Evolutionary conservation across 106 monocot species (phyloP).

Genomic region (Vanilla planifolia): DNA sequence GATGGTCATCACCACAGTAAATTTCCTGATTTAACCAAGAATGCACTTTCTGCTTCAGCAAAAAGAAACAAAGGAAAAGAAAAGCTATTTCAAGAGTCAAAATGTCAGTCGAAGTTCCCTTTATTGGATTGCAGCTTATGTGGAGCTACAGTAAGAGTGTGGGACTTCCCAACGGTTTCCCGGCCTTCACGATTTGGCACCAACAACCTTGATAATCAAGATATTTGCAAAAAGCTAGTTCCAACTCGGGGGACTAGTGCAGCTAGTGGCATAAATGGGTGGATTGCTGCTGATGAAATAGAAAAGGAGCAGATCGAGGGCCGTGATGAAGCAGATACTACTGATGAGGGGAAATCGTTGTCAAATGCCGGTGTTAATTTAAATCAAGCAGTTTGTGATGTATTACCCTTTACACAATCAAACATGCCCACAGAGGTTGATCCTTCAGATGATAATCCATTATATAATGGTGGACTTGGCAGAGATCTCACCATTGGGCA

Average conservation of each 20-base stretch:
- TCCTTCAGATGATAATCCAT: constrained; percentile 40
- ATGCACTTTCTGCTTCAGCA: constrained; percentile 32
- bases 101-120: constrained; percentile 46
- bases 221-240: constrained; percentile 42
- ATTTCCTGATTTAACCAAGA: constrained; percentile 27
- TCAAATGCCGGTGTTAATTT: constrained; percentile 75
- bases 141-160: constrained; percentile 78
- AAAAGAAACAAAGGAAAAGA: constrained; percentile 46
- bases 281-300: constrained; percentile 47
- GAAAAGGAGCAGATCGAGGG: constrained; percentile 53
- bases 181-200: constrained; percentile 55
- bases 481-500: constrained; percentile 83
- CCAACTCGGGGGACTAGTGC: constrained; percentile 80
- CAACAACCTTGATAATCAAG: constrained; percentile 36
- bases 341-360: constrained; percentile 52
- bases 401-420: constrained; percentile 51
- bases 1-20: constrained; percentile 28
- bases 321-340: constrained; percentile 52
- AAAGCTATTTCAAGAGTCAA: constrained; percentile 31
- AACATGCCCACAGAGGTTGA: constrained; percentile 28
- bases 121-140: constrained; percentile 87
- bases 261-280: constrained; percentile 76
- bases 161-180: constrained; percentile 53
- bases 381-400: constrained; percentile 79
- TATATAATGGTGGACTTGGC: too few relatives aligned